Percentiles rank a stretch among this genome's conserved stretches.
Conservation (phyloP, 179 eudicot genomes). For the Amaranthus tricolor region DNA sequence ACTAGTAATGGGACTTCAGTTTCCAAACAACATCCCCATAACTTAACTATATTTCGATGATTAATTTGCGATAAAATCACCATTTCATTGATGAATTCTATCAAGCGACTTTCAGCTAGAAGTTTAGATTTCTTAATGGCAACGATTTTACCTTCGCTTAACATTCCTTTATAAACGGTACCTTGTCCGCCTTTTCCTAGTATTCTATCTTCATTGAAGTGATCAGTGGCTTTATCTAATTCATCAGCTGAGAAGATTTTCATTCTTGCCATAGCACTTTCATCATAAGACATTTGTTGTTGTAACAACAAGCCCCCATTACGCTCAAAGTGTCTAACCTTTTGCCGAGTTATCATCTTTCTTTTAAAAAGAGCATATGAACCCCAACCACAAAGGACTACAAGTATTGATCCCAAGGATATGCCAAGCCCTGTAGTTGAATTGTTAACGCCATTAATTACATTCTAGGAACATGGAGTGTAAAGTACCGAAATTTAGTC, state of each 20-base stretch:
- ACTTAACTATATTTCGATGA: constrained; percentile 55
- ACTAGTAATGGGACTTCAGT: constrained; percentile 49
- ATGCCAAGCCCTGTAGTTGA: constrained; percentile 26
- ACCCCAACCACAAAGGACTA: constrained; percentile 28
- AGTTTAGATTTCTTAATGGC: constrained; percentile 48
- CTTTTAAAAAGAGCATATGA: constrained; percentile 17
- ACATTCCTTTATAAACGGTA: constrained; percentile 48
- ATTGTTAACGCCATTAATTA: too few relatives aligned
- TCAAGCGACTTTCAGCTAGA: constrained; percentile 30
- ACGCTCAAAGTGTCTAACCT: constrained; percentile 28
- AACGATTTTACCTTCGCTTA: constrained; percentile 43
- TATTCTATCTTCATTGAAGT: constrained; percentile 38
- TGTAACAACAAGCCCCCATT: constrained; percentile 43
- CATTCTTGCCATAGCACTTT: constrained; percentile 32
- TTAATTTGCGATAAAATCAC: constrained; percentile 50
- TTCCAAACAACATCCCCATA: constrained; percentile 58
- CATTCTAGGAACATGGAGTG: too few relatives aligned
- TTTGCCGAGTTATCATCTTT: constrained; percentile 25
- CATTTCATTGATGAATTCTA: constrained; percentile 58
- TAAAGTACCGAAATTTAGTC: too few relatives aligned
- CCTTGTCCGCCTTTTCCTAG: constrained; percentile 73
- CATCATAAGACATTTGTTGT: constrained; percentile 32
- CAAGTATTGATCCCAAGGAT: constrained; percentile 30
- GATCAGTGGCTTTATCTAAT: constrained; percentile 50
- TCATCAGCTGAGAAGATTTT: constrained; percentile 43